Conservation (phyloP, 306 rosid genomes). For the Styphnolobium japonicum region DNA sequence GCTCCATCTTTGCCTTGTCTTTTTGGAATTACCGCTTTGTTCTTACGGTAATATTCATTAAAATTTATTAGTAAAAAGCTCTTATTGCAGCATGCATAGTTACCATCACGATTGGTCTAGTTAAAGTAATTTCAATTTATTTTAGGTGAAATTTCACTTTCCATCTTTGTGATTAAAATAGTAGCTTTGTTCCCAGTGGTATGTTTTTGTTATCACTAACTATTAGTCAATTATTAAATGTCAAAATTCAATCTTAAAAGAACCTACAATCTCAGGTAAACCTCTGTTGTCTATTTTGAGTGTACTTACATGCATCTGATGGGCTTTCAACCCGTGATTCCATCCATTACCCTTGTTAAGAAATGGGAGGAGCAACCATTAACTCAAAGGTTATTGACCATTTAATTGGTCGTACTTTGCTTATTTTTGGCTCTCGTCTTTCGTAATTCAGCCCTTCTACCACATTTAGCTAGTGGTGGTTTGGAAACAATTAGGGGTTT, state of each 20-base stretch:
- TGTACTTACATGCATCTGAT: slow-evolving; percentile 1
- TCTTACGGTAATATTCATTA: slow-evolving; percentile 55
- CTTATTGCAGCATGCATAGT: not conserved
- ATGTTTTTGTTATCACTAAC: slow-evolving; percentile 12
- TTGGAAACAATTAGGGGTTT: not conserved
- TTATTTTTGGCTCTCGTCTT: not conserved
- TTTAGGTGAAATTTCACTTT: not conserved
- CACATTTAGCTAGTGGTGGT: not conserved
- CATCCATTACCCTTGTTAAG: not conserved
- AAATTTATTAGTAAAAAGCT: slow-evolving; percentile 4
- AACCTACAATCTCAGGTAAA: not conserved
- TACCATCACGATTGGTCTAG: not conserved
- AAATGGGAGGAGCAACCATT: not conserved
- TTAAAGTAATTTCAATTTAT: not conserved
- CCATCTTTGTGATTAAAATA: slow-evolving; percentile 1
- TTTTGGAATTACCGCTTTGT: slow-evolving; percentile 71
- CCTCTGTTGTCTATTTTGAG: not conserved
- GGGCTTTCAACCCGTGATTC: not conserved
- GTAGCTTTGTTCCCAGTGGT: not conserved
- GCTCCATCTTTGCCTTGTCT: slow-evolving; percentile 39
- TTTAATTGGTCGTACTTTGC: not conserved
- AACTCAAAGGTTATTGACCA: not conserved
- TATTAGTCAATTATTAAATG: not conserved
- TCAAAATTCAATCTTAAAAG: slow-evolving; percentile 7
- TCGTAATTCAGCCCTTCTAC: not conserved